These are phyloP conservation scores for Candida tibetensis DNA, from an alignment of 805 yeast genomes.

Conservation along the genomic window DNA sequence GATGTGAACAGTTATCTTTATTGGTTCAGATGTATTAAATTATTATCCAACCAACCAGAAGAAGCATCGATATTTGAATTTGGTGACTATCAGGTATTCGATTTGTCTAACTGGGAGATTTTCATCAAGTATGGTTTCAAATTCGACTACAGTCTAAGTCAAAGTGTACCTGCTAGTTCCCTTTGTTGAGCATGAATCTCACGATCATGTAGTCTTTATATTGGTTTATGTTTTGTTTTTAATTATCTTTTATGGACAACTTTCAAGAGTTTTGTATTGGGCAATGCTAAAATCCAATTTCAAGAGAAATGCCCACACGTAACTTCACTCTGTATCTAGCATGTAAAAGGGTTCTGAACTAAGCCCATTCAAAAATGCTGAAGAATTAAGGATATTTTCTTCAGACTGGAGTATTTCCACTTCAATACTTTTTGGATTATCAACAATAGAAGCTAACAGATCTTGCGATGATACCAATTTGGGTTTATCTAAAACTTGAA, in stretches of 20 bases:
- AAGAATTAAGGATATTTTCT: not conserved
- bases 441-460: no score
- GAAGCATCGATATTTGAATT: slow-evolving; percentile 19
- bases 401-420: not conserved
- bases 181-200: slow-evolving; percentile 8
- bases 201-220: not conserved
- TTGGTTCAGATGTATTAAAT: slow-evolving; percentile 29
- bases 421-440: slow-evolving; percentile 1
- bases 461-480: no score
- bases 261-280: not conserved
- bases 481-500: no score
- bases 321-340: not conserved
- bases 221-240: slow-evolving; percentile 1
- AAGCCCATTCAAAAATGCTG: not conserved
- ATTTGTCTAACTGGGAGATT: slow-evolving; percentile 41
- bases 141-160: slow-evolving; percentile 33
- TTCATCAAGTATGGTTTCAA: slow-evolving; percentile 36
- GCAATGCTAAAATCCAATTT: no score
- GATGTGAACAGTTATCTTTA: slow-evolving; percentile 9
- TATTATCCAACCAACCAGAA: slow-evolving; percentile 8
- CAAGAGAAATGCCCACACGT: no score
- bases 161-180: slow-evolving; percentile 24
- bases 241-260: slow-evolving; percentile 1
- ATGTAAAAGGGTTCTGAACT: slow-evolving; percentile 2
- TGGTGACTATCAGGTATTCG: slow-evolving; percentile 43